Evolutionary conservation across 805 yeast species (phyloP), one percentile per base, ranked within the genome.

Genomic region (Candida xiaguanensis): DNA sequence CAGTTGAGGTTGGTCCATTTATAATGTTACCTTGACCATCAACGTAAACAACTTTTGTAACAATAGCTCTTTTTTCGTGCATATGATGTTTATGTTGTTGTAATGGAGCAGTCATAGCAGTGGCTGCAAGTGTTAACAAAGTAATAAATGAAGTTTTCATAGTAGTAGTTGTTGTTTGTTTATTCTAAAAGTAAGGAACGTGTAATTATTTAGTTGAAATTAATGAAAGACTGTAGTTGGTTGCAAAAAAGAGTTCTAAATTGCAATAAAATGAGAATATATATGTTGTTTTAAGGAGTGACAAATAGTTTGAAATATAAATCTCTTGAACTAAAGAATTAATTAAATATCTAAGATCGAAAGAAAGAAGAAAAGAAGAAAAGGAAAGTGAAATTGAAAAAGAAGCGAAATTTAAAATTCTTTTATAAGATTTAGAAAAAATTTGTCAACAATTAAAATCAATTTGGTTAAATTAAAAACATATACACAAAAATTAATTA

Each of bases 1-100:
- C 40, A 23, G 40, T 37, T 26, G 42, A n/a, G 16, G 40, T 25
- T 18, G 56, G 48, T 17, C 49, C 47, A 25, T 66, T 51, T 43
- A 75, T 53, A 34, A 78, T 70, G 41, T 58, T 48, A 43, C 68
- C 67, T 7, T 49, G 31, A 33, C 51, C 55, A 39, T 62, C 61
- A 40, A 58, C 69, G 38, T 60, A 57, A 20, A 62, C 66, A 36
- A 65, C 51, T 39, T 59, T 51, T 43, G 72, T 63, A 35, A 59
- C 67, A 34, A 52, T 53, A 73, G 52, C 69, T 56, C 71, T 63
- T 55, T 63, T 61, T 50, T 64, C 47, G 22, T 43, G 38, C 25
- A 52, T 50, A 32, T 61, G 59, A 41, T 65, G 69, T 41, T 59
- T 63, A 45, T 63, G 72, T 43, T 58, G 56, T 47, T 51, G 56